These are phyloP conservation scores for Lomentospora prolificans DNA, from an alignment of 2,329 filamentous ascomycete species.

Conservation along the genomic window DNA sequence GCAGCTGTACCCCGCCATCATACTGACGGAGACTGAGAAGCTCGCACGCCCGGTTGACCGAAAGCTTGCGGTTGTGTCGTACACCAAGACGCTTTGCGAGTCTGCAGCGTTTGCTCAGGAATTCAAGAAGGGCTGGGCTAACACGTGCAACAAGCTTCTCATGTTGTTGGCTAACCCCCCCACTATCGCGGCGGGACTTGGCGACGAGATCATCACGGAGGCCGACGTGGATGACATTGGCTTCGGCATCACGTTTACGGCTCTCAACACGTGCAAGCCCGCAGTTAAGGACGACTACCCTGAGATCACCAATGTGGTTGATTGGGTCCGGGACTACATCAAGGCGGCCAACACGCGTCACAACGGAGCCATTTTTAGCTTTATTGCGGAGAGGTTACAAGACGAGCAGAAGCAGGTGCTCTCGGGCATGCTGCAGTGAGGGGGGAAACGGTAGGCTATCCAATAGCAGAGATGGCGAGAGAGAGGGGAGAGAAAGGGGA, in stretches of 20 bases:
- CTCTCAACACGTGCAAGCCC: constrained; percentile 80
- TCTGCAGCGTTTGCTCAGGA: constrained; percentile 73
- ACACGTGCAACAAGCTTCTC: constrained; percentile 81
- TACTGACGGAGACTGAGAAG: constrained; percentile 82
- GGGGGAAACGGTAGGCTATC: not conserved
- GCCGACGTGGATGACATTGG: constrained; percentile 90
- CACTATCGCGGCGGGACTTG: constrained; percentile 48
- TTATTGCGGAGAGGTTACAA: constrained; percentile 61
- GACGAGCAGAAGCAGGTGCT: constrained; percentile 41
- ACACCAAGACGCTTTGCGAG: constrained; percentile 85
- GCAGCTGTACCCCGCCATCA: constrained; percentile 75
- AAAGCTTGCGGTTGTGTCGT: constrained; percentile 85
- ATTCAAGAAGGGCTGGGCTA: constrained; percentile 82
- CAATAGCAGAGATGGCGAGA: not conserved
- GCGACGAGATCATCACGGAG: constrained; percentile 72
- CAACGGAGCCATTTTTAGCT: constrained; percentile 58
- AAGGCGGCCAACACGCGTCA: constrained; percentile 68
- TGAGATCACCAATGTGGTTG: constrained; percentile 68
- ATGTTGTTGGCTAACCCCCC: constrained; percentile 86
- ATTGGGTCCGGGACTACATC: constrained; percentile 76
- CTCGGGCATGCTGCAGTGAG: constrained; percentile 37
- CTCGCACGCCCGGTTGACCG: constrained; percentile 80
- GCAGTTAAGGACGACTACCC: constrained; percentile 71
- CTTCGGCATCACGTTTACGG: constrained; percentile 90
- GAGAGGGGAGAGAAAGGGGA: not conserved